Conservation (phyloP, 768 basidiomycete genomes). For the Panaeolus papilionaceus region DNA sequence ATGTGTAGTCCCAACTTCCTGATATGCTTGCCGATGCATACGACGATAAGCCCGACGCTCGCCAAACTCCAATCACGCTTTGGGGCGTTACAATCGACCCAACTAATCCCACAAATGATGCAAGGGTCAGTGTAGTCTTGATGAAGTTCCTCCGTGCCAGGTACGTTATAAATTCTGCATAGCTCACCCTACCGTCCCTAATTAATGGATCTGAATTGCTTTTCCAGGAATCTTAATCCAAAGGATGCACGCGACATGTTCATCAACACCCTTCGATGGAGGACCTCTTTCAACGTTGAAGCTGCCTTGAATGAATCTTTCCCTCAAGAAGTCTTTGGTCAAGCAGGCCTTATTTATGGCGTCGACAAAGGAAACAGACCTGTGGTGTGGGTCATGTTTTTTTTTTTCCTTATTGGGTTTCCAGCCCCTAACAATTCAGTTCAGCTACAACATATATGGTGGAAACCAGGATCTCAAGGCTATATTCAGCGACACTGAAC, state of each 20-base stretch:
- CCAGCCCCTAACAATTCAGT: background rate
- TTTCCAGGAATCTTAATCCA: conserved; percentile 55
- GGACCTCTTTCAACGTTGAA: conserved; percentile 68
- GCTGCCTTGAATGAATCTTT: conserved; percentile 65
- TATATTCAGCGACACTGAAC: conserved; percentile 78
- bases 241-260: conserved; percentile 69
- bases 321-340: conserved; percentile 66
- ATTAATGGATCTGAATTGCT: background rate
- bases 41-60: conserved; percentile 59
- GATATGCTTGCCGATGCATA: conserved; percentile 65
- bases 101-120: conserved; percentile 52
- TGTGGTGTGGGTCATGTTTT: conserved; percentile 57
- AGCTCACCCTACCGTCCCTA: background rate
- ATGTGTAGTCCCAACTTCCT: conserved; percentile 47
- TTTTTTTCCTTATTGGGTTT: background rate
- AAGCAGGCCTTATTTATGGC: conserved; percentile 69
- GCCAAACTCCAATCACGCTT: conserved; percentile 56
- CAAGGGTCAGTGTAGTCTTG: conserved; percentile 74
- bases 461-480: conserved; percentile 67
- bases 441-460: conserved; percentile 83
- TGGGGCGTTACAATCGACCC: conserved; percentile 82
- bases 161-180: conserved; percentile 39
- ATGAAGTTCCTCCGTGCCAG: conserved; percentile 86
- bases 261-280: conserved; percentile 72
- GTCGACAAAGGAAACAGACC: conserved; percentile 76